Evolutionary conservation across 2,329 filamentous ascomycete genomes (phyloP), one percentile per base, ranked within the genome.

Genomic region (Byssochlamys sp.): DNA sequence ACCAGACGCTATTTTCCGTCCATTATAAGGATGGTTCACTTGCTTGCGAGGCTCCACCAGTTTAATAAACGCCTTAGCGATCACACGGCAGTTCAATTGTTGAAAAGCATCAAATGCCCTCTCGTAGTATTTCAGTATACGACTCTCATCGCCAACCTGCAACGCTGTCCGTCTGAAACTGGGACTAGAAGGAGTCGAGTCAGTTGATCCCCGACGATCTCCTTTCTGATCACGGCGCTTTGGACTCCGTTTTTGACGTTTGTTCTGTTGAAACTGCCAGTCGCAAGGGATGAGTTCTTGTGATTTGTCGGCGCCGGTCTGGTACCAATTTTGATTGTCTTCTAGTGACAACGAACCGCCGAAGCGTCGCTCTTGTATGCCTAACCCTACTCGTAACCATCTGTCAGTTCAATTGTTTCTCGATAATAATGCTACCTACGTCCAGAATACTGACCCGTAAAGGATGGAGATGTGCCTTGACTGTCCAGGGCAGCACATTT

Each of bases 11-110:
- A 63, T 62, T 51, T 62, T 65, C 12, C 72, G 67, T 11, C 76
- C 76, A 66, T 77, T 77, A 58, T 78, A 78, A 7, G 75, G 75
- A 61, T 75, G 69, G 11, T 71, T 72, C 25, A 72, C 71, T 61
- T 78, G 75, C 64, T 77, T 78, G 33, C 71, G 69, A 10, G 74
- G 75, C 58, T 77, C 73, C 27, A 75, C 72, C 25, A 71, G 59
- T 58, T 74, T 76, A 59, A 77, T 72, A 63, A 70, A 77, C 1
- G 71, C 69, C 59, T 77, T 77, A 45, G 71, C 71, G 29, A 78
- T 68, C 28, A 72, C 66, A 14, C 73, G 71, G 60, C 73, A 76
- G 52, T 71, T 73, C 49, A 75, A 63, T 57, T 77, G 75, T 54
- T 75, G 73, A 52, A 78, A 70, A 7, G 67, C 62, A 53, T 71